phyloP scores from a whole-genome alignment of 768 basidiomycete species.

The Amanita fuliginea region DNA sequence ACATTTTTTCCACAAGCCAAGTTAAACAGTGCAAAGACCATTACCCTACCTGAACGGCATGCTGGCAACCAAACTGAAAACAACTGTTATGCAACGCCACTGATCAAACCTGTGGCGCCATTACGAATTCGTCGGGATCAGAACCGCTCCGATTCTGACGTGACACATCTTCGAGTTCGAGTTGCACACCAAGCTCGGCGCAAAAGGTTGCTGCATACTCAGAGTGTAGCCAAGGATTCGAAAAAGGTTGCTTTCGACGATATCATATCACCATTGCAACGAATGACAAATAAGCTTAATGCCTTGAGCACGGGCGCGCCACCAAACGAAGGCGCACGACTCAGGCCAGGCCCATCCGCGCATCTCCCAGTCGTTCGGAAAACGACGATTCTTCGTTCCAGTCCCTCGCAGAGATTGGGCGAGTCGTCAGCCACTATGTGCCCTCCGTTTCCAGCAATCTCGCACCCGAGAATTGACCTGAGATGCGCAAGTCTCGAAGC shows the following conservation, averaged over 20 bases:
- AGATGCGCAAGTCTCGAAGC: slow-evolving; percentile 1
- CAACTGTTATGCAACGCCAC: neutral
- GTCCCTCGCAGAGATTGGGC: neutral
- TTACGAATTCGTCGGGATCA: neutral
- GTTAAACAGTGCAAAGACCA: neutral
- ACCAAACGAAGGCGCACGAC: slow-evolving; percentile 1
- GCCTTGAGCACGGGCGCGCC: neutral
- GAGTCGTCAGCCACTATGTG: neutral
- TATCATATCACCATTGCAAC: slow-evolving; percentile 5
- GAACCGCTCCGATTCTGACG: neutral
- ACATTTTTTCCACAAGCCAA: neutral
- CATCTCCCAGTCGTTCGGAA: slow-evolving; percentile 1
- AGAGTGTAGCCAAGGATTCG: neutral
- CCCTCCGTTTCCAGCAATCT: slow-evolving; percentile 5
- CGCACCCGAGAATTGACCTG: slow-evolving; percentile 3
- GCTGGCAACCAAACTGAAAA: neutral
- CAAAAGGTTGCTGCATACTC: neutral
- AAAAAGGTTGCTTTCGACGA: neutral
- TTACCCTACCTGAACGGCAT: neutral
- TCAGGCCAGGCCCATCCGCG: slow-evolving; percentile 1
- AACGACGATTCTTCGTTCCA: neutral
- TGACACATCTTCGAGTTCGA: neutral
- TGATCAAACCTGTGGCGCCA: neutral
- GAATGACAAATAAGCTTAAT: slow-evolving; percentile 3
- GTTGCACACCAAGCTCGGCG: neutral